These are phyloP conservation scores for Suillus americanus DNA, from an alignment of 768 basidiomycete genomes.

Conservation along the genomic window DNA sequence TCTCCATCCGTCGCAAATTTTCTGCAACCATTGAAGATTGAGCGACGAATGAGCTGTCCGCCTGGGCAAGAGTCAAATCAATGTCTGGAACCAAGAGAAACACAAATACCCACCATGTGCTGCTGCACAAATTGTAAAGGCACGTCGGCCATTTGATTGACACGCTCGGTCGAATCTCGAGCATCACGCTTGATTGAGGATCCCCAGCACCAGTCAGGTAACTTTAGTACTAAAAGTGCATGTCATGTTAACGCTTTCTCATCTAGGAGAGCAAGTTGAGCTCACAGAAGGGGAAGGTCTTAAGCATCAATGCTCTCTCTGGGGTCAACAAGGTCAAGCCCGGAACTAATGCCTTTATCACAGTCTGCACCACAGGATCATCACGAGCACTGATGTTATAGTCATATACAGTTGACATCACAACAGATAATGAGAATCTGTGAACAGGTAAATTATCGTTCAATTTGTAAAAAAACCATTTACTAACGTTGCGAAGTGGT, in stretches of 20 bases:
- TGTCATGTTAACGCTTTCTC: background rate
- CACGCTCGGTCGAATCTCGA: background rate
- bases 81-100: background rate
- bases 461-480: background rate
- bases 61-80: background rate
- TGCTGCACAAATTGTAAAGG: conserved; percentile 6
- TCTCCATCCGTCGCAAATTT: conserved; percentile 18
- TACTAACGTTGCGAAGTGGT: conserved; percentile 17
- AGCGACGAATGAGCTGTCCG: background rate
- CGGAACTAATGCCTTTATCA: background rate
- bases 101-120: conserved; percentile 1
- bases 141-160: conserved; percentile 2
- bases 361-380: conserved; percentile 1
- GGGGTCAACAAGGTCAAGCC: background rate
- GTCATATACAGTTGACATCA: conserved; percentile 7
- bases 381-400: conserved; percentile 1
- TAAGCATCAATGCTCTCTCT: background rate
- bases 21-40: conserved; percentile 14
- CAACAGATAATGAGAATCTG: conserved; percentile 7
- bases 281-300: conserved; percentile 8
- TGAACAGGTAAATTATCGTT: background rate
- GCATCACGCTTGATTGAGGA: conserved; percentile 9
- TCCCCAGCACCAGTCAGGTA: conserved; percentile 15
- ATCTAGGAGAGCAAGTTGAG: background rate
- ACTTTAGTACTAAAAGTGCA: background rate